These are phyloP conservation scores for Aspergillus novoparasiticus DNA, from an alignment of 2,329 filamentous ascomycete genomes.

Conservation along the genomic window DNA sequence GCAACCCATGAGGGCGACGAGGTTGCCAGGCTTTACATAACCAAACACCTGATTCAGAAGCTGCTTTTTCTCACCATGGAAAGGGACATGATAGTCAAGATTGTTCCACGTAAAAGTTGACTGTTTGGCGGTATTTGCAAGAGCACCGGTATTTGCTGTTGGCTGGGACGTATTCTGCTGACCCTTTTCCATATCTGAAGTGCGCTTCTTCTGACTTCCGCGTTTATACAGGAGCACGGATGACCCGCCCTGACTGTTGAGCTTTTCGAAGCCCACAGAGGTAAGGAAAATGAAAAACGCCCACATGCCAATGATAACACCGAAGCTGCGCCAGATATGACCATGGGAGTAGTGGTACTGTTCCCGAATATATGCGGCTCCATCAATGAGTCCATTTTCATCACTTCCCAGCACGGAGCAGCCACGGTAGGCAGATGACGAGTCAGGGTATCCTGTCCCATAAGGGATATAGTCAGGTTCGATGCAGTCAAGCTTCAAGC, in stretches of 20 bases:
- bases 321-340: conserved; percentile 72
- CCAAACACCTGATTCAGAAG: conserved; percentile 65
- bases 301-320: conserved; percentile 75
- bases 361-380: conserved; percentile 55
- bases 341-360: conserved; percentile 56
- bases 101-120: conserved; percentile 80
- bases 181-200: conserved; percentile 4
- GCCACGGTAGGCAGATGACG: conserved; percentile 28
- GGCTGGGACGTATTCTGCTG: not conserved
- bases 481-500: conserved; percentile 55
- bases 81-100: conserved; percentile 68
- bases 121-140: conserved; percentile 61
- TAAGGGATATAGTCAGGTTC: conserved; percentile 52
- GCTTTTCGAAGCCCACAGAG: conserved; percentile 71
- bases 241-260: conserved; percentile 32
- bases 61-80: conserved; percentile 47
- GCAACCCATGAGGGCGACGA: conserved; percentile 80
- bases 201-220: conserved; percentile 27
- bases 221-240: conserved; percentile 39
- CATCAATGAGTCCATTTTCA: conserved; percentile 44
- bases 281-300: conserved; percentile 74
- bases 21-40: conserved; percentile 72
- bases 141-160: conserved; percentile 6
- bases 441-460: conserved; percentile 43
- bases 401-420: conserved; percentile 36